Percentiles rank a stretch among this genome's conserved stretches.
Conservation (phyloP, 2,329 filamentous ascomycete species). For the Fusarium nodosum region DNA sequence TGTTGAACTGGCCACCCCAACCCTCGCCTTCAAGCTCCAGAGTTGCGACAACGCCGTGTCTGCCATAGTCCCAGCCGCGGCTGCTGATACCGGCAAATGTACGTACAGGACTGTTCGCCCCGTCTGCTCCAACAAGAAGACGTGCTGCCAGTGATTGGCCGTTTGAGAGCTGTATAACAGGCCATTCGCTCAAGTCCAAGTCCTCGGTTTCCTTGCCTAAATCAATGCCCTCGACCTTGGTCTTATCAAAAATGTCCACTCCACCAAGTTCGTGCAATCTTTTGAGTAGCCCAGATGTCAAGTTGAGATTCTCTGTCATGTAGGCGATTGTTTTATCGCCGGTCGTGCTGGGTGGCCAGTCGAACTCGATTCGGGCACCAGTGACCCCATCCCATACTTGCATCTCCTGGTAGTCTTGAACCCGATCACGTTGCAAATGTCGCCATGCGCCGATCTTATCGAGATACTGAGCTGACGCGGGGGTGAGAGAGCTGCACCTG, state of each 20-base stretch:
- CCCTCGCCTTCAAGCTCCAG: slow-evolving; percentile 76
- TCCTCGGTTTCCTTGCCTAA: slow-evolving; percentile 78
- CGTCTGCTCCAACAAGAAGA: slow-evolving; percentile 91
- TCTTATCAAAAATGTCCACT: slow-evolving; percentile 79
- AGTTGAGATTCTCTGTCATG: slow-evolving; percentile 95
- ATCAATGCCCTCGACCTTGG: slow-evolving; percentile 83
- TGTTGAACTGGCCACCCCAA: slow-evolving; percentile 67
- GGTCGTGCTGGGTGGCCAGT: slow-evolving; percentile 70
- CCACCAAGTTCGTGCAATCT: slow-evolving; percentile 77
- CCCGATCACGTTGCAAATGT: slow-evolving; percentile 77
- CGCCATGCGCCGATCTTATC: slow-evolving; percentile 87
- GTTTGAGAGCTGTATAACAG: slow-evolving; percentile 79
- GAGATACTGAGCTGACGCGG: slow-evolving; percentile 86
- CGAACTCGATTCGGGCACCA: slow-evolving; percentile 89
- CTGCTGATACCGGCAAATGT: slow-evolving; percentile 88
- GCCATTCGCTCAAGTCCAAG: slow-evolving; percentile 87
- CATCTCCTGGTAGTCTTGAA: slow-evolving; percentile 95
- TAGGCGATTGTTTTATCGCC: slow-evolving; percentile 81
- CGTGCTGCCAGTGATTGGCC: slow-evolving; percentile 80
- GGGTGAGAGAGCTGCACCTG: slow-evolving; percentile 94
- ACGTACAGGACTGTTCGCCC: slow-evolving; percentile 93
- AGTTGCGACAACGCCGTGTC: slow-evolving; percentile 92
- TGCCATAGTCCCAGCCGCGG: slow-evolving; percentile 92
- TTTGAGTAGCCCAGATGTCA: slow-evolving; percentile 81
- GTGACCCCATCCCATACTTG: slow-evolving; percentile 97